Conservation (phyloP, 352 stramenopile species). For the Thalassiosira oceanica region DNA sequence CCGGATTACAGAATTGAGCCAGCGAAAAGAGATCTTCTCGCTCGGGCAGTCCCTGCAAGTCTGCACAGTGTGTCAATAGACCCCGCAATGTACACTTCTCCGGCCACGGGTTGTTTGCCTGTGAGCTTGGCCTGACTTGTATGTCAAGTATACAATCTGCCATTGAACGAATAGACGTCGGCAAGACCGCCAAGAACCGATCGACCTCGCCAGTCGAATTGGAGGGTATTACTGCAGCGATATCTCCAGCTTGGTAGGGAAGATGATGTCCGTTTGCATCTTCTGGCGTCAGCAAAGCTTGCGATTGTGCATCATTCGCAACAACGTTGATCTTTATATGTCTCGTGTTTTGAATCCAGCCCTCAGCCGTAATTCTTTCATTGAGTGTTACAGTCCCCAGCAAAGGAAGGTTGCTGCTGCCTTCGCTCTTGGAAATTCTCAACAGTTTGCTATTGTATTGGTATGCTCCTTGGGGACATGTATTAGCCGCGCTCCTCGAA, state of each 20-base stretch:
- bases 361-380: slow-evolving; percentile 58
- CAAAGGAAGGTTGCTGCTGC: slow-evolving; percentile 14
- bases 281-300: too few relatives aligned
- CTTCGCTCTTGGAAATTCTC: slow-evolving; percentile 1
- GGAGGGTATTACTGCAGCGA: slow-evolving; percentile 62
- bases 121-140: slow-evolving; percentile 2
- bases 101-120: slow-evolving; percentile 50
- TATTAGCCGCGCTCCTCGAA: slow-evolving; percentile 45
- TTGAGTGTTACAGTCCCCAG: slow-evolving; percentile 55
- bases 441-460: slow-evolving; percentile 36
- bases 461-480: too few relatives aligned
- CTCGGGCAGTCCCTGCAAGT: slow-evolving; percentile 70
- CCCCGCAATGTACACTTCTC: slow-evolving; percentile 61
- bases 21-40: slow-evolving; percentile 72
- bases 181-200: slow-evolving; percentile 60
- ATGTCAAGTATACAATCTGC: slow-evolving; percentile 60
- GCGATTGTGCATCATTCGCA: neutral
- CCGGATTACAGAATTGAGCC: slow-evolving; percentile 51
- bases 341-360: slow-evolving; percentile 76
- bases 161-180: slow-evolving; percentile 37
- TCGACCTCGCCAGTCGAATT: slow-evolving; percentile 57
- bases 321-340: slow-evolving; percentile 59
- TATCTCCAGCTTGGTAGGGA: slow-evolving; percentile 70
- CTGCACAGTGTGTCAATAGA: slow-evolving; percentile 70
- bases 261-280: slow-evolving; percentile 1